Conservation (phyloP, 2,329 filamentous ascomycete species). For the Sporothrix variecibatus region DNA sequence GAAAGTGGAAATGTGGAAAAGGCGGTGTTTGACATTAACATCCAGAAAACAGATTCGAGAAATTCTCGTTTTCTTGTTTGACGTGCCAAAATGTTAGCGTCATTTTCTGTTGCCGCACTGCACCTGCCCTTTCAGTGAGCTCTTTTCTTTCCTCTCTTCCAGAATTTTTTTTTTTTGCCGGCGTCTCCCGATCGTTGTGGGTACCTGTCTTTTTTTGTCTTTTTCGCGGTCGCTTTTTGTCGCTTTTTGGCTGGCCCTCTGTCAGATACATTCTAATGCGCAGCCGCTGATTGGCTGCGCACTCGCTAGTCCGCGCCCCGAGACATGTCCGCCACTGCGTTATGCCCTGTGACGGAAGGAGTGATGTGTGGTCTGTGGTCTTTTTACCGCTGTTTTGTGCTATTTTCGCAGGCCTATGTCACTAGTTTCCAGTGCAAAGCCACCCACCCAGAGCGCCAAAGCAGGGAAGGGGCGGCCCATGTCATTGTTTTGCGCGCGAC, state of each 20-base stretch:
- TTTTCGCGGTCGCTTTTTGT: background rate
- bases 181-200: conserved; percentile 30
- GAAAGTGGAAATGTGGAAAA: background rate
- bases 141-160: background rate
- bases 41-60: background rate
- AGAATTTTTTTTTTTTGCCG: conserved; percentile 27
- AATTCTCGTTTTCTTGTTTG: background rate
- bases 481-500: background rate
- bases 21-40: background rate
- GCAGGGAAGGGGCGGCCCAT: conserved; percentile 10
- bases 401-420: background rate
- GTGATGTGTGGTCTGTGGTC: background rate
- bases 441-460: background rate
- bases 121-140: conserved; percentile 1
- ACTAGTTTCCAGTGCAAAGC: background rate
- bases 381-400: background rate
- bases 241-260: conserved; percentile 3
- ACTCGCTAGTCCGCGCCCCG: conserved; percentile 9
- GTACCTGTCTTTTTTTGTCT: background rate
- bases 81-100: background rate
- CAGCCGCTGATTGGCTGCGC: conserved; percentile 28
- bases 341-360: conserved; percentile 5
- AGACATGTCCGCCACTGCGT: conserved; percentile 20
- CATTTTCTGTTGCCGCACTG: background rate
- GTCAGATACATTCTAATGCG: conserved; percentile 25